These are phyloP conservation scores for Monosporozyma servazzii DNA, from an alignment of 805 yeast genomes.

Conservation along the genomic window DNA sequence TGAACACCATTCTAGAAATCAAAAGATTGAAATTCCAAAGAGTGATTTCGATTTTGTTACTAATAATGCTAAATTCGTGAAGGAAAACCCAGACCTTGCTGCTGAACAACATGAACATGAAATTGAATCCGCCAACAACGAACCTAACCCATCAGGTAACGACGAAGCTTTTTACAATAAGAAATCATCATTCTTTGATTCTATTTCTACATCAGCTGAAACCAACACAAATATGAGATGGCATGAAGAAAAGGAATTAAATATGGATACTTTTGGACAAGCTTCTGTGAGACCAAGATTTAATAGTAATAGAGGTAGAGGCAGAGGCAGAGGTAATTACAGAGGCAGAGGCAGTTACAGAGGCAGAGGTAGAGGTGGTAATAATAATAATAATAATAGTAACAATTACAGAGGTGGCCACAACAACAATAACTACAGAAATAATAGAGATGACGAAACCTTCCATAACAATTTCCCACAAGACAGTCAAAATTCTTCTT, in stretches of 20 bases:
- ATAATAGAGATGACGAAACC: slow-evolving; percentile 4
- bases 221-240: slow-evolving; percentile 46
- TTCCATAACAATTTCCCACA: slow-evolving; percentile 1
- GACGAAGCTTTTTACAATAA: slow-evolving; percentile 52
- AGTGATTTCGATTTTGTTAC: slow-evolving; percentile 69
- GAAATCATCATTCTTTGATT: slow-evolving; percentile 81
- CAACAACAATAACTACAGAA: slow-evolving; percentile 8
- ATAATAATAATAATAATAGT: slow-evolving; percentile 6
- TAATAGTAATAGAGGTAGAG: slow-evolving; percentile 26
- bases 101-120: slow-evolving; percentile 17
- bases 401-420: no score
- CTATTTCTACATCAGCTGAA: slow-evolving; percentile 60
- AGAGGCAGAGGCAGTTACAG: slow-evolving; percentile 15
- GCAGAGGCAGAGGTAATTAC: slow-evolving; percentile 28
- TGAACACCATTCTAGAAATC: slow-evolving; percentile 6
- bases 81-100: slow-evolving; percentile 35
- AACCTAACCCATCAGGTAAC: background rate
- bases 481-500: background rate
- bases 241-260: slow-evolving; percentile 62
- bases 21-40: slow-evolving; percentile 35
- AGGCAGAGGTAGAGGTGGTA: slow-evolving; percentile 18
- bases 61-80: slow-evolving; percentile 62
- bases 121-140: slow-evolving; percentile 4
- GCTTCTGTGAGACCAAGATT: slow-evolving; percentile 39
- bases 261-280: slow-evolving; percentile 80